Conservation (phyloP, 768 basidiomycete genomes). For the Psilocybe azurescens region DNA sequence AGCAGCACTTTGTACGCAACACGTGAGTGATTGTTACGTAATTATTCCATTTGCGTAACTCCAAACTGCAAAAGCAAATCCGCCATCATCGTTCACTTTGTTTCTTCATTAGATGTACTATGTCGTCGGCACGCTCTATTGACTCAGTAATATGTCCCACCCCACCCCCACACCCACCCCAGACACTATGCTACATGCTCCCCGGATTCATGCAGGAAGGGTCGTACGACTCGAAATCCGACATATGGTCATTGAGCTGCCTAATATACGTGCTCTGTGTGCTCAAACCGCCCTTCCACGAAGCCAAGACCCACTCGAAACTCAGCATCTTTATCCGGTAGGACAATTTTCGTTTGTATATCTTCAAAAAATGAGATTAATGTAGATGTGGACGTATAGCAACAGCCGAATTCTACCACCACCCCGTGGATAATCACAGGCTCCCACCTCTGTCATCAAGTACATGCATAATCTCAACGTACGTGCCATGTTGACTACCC, state of each 20-base stretch:
- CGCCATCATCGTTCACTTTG: too few relatives aligned
- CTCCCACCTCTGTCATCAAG: too few relatives aligned
- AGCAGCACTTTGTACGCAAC: too few relatives aligned
- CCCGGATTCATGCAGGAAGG: slow-evolving; percentile 96
- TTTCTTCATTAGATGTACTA: too few relatives aligned
- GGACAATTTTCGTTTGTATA: slow-evolving; percentile 20
- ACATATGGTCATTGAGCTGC: slow-evolving; percentile 98
- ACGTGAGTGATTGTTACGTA: too few relatives aligned
- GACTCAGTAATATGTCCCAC: slow-evolving; percentile 20
- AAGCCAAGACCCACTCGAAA: slow-evolving; percentile 89
- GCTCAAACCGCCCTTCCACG: slow-evolving; percentile 90
- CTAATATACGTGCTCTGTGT: slow-evolving; percentile 97
- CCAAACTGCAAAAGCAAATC: too few relatives aligned
- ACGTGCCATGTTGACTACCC: too few relatives aligned
- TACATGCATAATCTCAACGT: too few relatives aligned
- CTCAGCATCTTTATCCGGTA: slow-evolving; percentile 83
- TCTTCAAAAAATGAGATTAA: slow-evolving; percentile 59
- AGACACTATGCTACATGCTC: slow-evolving; percentile 99
- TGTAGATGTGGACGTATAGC: slow-evolving; percentile 31
- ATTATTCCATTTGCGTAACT: too few relatives aligned
- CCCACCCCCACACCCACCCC: neutral
- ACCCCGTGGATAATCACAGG: too few relatives aligned
- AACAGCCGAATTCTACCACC: too few relatives aligned
- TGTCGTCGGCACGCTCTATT: too few relatives aligned
- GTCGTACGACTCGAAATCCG: slow-evolving; percentile 96